Percentiles rank a stretch among this genome's conserved stretches.
Evolutionary conservation across 495 filamentous ascomycete genomes (phyloP).

Genomic region (Podospora anserina): DNA sequence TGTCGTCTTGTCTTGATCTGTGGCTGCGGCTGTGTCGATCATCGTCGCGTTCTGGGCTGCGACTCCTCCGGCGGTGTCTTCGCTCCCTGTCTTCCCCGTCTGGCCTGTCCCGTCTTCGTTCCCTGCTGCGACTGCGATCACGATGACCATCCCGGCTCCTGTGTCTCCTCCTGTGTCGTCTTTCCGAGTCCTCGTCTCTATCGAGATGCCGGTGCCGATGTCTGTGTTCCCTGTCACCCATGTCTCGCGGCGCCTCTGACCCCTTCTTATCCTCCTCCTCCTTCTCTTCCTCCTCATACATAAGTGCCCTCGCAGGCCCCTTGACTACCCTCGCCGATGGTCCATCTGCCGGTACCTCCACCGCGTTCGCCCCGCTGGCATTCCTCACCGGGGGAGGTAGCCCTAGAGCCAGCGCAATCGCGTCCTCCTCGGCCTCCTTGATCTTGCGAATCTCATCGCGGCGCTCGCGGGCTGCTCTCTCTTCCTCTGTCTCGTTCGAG

Average conservation of each 20-base stretch:
- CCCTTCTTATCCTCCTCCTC: conserved; percentile 7
- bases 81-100: conserved; percentile 14
- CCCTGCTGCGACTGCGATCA: conserved; percentile 39
- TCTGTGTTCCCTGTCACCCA: conserved; percentile 11
- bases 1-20: background rate
- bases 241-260: conserved; percentile 20
- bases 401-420: conserved; percentile 75
- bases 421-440: conserved; percentile 93
- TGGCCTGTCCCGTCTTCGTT: conserved; percentile 26
- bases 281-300: conserved; percentile 18
- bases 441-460: conserved; percentile 76
- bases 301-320: background rate
- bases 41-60: conserved; percentile 26
- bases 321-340: background rate
- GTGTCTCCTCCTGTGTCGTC: conserved; percentile 15
- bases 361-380: conserved; percentile 48
- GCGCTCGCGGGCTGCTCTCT: conserved; percentile 59
- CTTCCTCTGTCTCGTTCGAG: conserved; percentile 56
- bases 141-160: conserved; percentile 25
- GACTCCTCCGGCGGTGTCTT: conserved; percentile 27
- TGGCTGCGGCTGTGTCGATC: conserved; percentile 19
- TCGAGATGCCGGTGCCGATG: conserved; percentile 11
- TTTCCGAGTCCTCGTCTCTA: conserved; percentile 16
- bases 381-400: conserved; percentile 60
- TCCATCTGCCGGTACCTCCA: conserved; percentile 35